Evolutionary conservation across 176 grass and related monocot species (phyloP), one percentile per base, ranked within the genome.

Genomic region (Thinopyrum elongatum): DNA sequence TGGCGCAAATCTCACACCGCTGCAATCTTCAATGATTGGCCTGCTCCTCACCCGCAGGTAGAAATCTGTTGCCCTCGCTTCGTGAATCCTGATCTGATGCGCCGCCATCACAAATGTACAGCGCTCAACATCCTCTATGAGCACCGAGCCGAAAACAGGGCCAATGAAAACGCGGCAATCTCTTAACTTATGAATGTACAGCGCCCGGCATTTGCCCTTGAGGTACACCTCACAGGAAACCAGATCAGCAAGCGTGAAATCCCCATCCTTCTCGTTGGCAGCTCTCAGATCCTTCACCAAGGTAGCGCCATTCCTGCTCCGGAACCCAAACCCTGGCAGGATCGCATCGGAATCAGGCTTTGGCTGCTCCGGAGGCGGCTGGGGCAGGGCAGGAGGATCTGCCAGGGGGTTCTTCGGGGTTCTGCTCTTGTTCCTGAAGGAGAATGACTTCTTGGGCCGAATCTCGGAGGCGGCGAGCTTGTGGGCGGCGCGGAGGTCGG

Each of bases 1-100:
- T 0, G 95, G 93, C 6, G 95, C 95, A 86, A 98, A 95, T 33
- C 93, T 95, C 63, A 98, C 91, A 16, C 80, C 88, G 17, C 85
- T 86, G 85, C 95, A 90, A 21, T 95, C 93, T 62, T 98, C 95
- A 5, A 98, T 95, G 53, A 98, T 95, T 7, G 95, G 95, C 42
- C 95, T 85, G 81, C 95, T 98, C 79, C 93, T 87, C 38, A 94
- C 91, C 38, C 82, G 90, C 77, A 98, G 60, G 81, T 94, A 98
- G 88, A 98, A 98, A 94, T 98, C 93, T 0, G 93, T 88, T 3
- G 10, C 49, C 63, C 65, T 90, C 0, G 88, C 93, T 65, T 95
- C 86, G 22, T 98, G 95, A 30, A 98, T 94, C 76, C 95, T 93
- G 33, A 95, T 98, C 90, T 98, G 91, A 77, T 98, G 95, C 0